phyloP scores from a whole-genome alignment of 768 basidiomycete genomes.

The Lentinula boryana region DNA sequence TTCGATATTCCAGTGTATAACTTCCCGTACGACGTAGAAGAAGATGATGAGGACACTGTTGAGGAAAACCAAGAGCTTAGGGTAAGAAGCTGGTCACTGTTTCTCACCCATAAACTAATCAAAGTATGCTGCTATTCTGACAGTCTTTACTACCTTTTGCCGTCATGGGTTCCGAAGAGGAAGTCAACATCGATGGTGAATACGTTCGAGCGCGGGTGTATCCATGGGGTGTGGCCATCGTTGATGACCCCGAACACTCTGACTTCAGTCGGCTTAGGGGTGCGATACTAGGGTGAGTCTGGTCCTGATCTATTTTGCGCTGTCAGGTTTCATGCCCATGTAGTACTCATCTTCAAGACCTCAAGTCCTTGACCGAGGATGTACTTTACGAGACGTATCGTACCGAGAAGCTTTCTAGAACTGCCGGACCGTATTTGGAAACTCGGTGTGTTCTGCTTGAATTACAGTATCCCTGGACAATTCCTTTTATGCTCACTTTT shows the following conservation, averaged over 20 bases:
- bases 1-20: constrained; percentile 90
- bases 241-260: constrained; percentile 88
- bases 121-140: not conserved
- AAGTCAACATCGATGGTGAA: constrained; percentile 75
- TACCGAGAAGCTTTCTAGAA: constrained; percentile 81
- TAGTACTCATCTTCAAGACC: constrained; percentile 77
- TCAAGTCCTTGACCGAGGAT: constrained; percentile 81
- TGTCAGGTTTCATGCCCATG: not conserved
- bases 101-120: not conserved
- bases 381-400: constrained; percentile 84
- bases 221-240: constrained; percentile 90
- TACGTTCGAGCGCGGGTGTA: constrained; percentile 77
- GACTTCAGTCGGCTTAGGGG: constrained; percentile 76
- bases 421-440: constrained; percentile 43
- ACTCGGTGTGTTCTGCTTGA: constrained; percentile 32
- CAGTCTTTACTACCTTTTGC: constrained; percentile 79
- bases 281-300: constrained; percentile 56
- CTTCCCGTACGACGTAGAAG: constrained; percentile 91
- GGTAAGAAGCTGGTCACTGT: constrained; percentile 28
- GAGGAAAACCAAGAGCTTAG: constrained; percentile 86
- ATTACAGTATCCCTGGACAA: not conserved
- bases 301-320: constrained; percentile 20
- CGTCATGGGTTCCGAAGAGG: constrained; percentile 85
- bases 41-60: constrained; percentile 91
- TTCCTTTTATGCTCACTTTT: not conserved